These are phyloP conservation scores for Dalbergia cochinchinensis DNA, from an alignment of 306 rosid species.

Conservation along the genomic window DNA sequence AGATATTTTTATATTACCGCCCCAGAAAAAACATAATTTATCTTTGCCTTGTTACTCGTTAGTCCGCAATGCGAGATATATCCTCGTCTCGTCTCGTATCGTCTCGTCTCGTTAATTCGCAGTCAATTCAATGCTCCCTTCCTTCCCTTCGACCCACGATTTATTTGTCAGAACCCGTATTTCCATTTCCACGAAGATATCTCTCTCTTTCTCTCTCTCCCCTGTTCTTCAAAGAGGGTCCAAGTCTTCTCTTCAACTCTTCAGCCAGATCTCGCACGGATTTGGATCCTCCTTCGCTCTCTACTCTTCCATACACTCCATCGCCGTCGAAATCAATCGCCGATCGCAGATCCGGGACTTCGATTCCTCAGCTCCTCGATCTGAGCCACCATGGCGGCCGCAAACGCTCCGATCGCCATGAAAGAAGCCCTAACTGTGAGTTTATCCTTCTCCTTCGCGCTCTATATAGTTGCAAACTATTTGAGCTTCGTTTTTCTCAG, in stretches of 20 bases:
- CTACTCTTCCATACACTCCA: constrained; percentile 42
- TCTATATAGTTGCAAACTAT: neutral
- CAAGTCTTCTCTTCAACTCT: constrained; percentile 51
- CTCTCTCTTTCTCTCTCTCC: constrained; percentile 42
- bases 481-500: neutral
- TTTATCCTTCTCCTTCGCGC: constrained; percentile 34
- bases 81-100: neutral
- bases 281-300: constrained; percentile 50
- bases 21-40: constrained; percentile 1
- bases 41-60: neutral
- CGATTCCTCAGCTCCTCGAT: constrained; percentile 54
- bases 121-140: constrained; percentile 19
- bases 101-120: neutral
- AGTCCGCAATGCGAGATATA: constrained; percentile 12
- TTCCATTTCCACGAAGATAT: constrained; percentile 25
- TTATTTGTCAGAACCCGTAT: constrained; percentile 35
- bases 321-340: constrained; percentile 38
- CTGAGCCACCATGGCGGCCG: constrained; percentile 90
- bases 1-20: neutral
- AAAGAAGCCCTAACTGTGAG: constrained; percentile 90
- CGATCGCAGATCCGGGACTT: constrained; percentile 60
- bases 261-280: constrained; percentile 65
- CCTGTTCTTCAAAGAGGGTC: constrained; percentile 50
- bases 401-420: constrained; percentile 99
- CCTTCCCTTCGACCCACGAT: neutral